Evolutionary conservation across 2,329 filamentous ascomycete genomes (phyloP), one percentile per base, ranked within the genome.

Genomic region (Purpureocillium lavendulum): DNA sequence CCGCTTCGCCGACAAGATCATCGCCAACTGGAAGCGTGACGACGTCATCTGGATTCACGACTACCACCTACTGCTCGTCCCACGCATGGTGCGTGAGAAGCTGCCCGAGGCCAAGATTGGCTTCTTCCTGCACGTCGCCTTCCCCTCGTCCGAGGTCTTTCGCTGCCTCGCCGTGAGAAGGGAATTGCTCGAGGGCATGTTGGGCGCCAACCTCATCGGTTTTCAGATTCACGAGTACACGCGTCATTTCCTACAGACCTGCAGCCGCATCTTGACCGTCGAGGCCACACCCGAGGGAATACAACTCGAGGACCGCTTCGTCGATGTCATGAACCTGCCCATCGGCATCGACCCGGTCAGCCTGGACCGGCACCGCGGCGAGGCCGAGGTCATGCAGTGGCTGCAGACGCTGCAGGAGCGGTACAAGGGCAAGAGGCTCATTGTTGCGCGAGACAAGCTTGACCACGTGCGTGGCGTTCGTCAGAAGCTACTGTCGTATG

Each of bases 11-110:
- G 85, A 96, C 58, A 83, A 82, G 57, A 88, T 97, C 42, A 71
- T 94, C 35, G 83, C 83, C 59, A 87, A 89, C 63, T 97, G 90
- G 82, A 96, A 95, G 69, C 80, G 84, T 21, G 88, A 87, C 32
- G 92, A 97, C 57, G 79, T 85, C 35, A 84, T 97, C 53, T 97
- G 90, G 90, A 71, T 97, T 33, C 88, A 97, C 58, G 90, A 97
- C 60, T 97, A 97, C 57, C 90, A 97, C 59, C 71, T 97, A 35
- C 73, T 96, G 4, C 72, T 97, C 6, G 86, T 97, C 1, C 90
- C 90, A 3, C 75, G 71, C 35, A 94, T 97, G 86, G 71, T 97
- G 34, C 84, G 90, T 21, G 82, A 94, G 64, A 85, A 89, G 68
- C 71, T 92, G 9, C 89, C 90, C 1, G 87, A 96, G 48, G 90